phyloP scores from a whole-genome alignment of 2,329 filamentous ascomycete species.

The Fonsecaea nubica region DNA sequence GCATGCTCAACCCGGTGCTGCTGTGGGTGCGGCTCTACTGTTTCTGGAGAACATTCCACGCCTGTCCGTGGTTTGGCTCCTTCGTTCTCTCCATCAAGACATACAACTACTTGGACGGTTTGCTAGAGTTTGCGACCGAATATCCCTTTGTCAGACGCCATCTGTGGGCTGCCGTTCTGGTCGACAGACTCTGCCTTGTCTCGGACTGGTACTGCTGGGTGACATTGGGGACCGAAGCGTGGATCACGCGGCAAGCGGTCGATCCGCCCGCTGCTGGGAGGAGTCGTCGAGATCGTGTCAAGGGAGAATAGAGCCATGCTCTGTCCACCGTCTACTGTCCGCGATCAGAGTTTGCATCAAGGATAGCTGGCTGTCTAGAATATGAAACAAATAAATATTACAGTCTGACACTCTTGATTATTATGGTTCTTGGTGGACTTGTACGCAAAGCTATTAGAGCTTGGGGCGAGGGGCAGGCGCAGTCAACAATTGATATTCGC shows the following conservation, averaged over 20 bases:
- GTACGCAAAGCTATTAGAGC: no score
- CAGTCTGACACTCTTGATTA: no score
- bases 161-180: constrained; percentile 17
- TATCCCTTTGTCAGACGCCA: constrained; percentile 11
- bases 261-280: not conserved
- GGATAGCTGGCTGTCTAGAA: no score
- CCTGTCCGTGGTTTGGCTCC: constrained; percentile 12
- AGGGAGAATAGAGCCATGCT: not conserved
- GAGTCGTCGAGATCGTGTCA: not conserved
- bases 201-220: constrained; percentile 24
- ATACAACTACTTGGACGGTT: constrained; percentile 2
- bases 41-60: constrained; percentile 9
- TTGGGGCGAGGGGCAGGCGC: no score
- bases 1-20: constrained; percentile 21
- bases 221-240: constrained; percentile 16
- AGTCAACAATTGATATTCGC: no score
- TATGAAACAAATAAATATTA: no score
- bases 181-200: constrained; percentile 17
- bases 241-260: constrained; percentile 11
- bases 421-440: no score
- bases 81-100: constrained; percentile 9
- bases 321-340: no score
- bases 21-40: constrained; percentile 14
- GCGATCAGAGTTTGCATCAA: no score
- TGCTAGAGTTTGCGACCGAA: constrained; percentile 11